A percentile compares a stretch with the other conserved stretches of the same genome.
Conservation (phyloP, 2,329 filamentous ascomycete species). For the Biscogniauxia mediterranea region DNA sequence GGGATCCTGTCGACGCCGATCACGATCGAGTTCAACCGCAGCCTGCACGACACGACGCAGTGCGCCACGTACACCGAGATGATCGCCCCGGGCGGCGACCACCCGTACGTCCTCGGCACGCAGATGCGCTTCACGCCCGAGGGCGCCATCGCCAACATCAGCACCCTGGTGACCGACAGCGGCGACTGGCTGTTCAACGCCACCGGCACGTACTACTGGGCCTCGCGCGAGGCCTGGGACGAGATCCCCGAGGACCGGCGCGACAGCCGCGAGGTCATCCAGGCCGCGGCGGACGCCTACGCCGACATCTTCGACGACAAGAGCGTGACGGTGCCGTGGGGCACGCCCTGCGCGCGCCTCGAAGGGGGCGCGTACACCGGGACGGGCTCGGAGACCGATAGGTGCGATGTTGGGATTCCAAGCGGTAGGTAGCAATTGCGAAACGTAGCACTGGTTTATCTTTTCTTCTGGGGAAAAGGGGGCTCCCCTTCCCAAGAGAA, state of each 20-base stretch:
- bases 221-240: conserved; percentile 35
- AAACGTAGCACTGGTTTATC: too few relatives aligned
- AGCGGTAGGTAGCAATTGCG: conserved; percentile 19
- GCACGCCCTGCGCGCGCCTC: conserved; percentile 36
- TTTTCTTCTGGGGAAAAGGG: too few relatives aligned
- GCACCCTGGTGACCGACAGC: conserved; percentile 33
- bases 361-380: conserved; percentile 38
- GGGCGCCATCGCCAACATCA: conserved; percentile 29
- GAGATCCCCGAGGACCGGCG: conserved; percentile 33
- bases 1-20: conserved; percentile 34
- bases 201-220: conserved; percentile 35
- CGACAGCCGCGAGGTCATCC: conserved; percentile 34
- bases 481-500: too few relatives aligned
- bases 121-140: conserved; percentile 33
- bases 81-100: conserved; percentile 31
- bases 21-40: conserved; percentile 37
- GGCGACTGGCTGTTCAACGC: conserved; percentile 42
- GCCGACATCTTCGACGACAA: conserved; percentile 38
- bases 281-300: conserved; percentile 38
- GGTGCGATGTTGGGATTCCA: conserved; percentile 38
- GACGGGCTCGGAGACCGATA: conserved; percentile 26
- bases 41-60: conserved; percentile 35
- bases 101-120: conserved; percentile 39
- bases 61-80: conserved; percentile 40
- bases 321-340: conserved; percentile 38